Evolutionary conservation across 352 stramenopile species (phyloP), one percentile per base, ranked within the genome.

Genomic region (Phytophthora cactorum): DNA sequence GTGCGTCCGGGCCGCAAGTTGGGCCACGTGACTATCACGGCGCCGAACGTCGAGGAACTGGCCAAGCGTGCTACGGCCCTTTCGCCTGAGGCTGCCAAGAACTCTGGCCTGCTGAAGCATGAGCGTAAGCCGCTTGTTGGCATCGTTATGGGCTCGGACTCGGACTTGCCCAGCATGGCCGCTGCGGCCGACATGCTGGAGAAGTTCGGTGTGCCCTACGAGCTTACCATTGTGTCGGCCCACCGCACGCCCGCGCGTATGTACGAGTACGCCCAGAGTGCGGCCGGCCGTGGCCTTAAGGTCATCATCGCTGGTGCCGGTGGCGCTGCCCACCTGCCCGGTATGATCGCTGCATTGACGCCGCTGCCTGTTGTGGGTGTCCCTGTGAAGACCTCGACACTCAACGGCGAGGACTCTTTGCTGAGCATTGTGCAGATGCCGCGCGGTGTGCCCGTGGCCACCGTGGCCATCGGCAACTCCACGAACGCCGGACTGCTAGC

Each of bases 381-480:
- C 2, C 97, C 97, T 11, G 94, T 99, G 22, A 99, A 99, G 82
- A 99, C 96, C 5, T 98, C 91, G 25, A 98, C 97, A 17, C 77
- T 99, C 12, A 99, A 97, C 68, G 98, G 98, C 29, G 81, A 99
- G 53, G 98, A 99, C 81, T 99, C 96, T 46, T 80, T 99, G 11
- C 83, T 99, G 66, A 99, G 93, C 72, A 99, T 99, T 75, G 97
- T 99, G 25, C 98, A 99, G 86, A 99, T 99, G 97, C 98, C 98
- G 38, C 81, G 95, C 34, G 98, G 98, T 52, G 90, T 99, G 34
- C 98, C 98, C 10, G 97, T 99, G 39, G 98, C 98, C 2, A 99
- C 98, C 10, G 97, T 99, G 12, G 97, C 96, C 2, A 99, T 99
- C 69, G 97, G 97, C 58, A 99, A 99, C 83, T 92, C 97, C 12